phyloP scores from a whole-genome alignment of 768 basidiomycete genomes.

The Tylopilus balloui region DNA sequence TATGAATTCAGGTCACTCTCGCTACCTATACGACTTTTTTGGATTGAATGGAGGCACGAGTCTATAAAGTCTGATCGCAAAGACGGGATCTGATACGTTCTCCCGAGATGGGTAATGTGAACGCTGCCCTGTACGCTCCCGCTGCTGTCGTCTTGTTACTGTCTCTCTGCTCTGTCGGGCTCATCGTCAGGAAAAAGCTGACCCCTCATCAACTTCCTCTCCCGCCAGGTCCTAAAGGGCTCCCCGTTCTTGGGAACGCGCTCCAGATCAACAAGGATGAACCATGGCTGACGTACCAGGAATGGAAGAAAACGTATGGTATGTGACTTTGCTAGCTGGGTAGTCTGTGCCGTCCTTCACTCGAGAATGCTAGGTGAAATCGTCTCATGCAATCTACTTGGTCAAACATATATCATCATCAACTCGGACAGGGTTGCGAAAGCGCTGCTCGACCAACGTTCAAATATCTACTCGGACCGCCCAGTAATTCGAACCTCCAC shows the following conservation, averaged over 20 bases:
- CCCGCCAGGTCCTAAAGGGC: constrained; percentile 29
- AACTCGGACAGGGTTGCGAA: constrained; percentile 22
- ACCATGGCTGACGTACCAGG: constrained; percentile 31
- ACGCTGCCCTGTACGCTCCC: not conserved
- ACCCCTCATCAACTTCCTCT: constrained; percentile 17
- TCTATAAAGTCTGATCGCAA: constrained; percentile 5
- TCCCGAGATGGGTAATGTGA: constrained; percentile 5
- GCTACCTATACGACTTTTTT: too few relatives aligned
- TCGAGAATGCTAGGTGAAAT: constrained; percentile 14
- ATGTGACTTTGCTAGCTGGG: not conserved
- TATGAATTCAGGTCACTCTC: too few relatives aligned
- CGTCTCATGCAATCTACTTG: constrained; percentile 18
- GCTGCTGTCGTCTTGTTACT: not conserved
- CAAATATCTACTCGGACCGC: constrained; percentile 22
- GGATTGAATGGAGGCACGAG: not conserved
- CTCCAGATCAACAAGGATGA: constrained; percentile 21
- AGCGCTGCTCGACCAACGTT: constrained; percentile 25
- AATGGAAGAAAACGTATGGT: constrained; percentile 33
- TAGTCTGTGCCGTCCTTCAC: not conserved
- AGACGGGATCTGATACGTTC: not conserved
- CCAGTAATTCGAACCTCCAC: constrained; percentile 5
- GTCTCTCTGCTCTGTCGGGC: not conserved
- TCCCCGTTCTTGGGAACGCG: constrained; percentile 26
- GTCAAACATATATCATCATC: constrained; percentile 22
- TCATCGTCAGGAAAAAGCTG: constrained; percentile 4